Percentiles rank a stretch among this genome's conserved stretches.
phyloP scores from a whole-genome alignment of 2,329 filamentous ascomycete species.

The Pestalotiopsis sp. region DNA sequence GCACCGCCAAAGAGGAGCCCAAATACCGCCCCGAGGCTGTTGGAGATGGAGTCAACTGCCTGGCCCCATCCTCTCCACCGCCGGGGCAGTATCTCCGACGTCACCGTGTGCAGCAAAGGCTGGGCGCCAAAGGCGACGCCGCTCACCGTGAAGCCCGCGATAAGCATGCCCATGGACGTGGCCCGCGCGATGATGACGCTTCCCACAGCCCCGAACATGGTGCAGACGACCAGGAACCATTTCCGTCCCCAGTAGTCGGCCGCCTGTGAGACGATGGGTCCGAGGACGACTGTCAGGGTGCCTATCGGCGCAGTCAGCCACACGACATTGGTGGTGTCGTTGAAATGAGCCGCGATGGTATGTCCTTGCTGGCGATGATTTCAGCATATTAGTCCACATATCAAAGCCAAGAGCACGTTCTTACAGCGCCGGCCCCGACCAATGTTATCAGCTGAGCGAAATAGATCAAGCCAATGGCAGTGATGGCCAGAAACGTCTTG shows the following conservation, averaged over 20 bases:
- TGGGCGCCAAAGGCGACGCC: slow-evolving; percentile 40
- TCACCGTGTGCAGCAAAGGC: slow-evolving; percentile 40
- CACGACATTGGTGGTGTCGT: slow-evolving; percentile 22
- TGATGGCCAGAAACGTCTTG: slow-evolving; percentile 37
- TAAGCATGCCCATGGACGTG: slow-evolving; percentile 35
- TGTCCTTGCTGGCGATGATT: slow-evolving; percentile 30
- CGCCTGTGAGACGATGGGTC: slow-evolving; percentile 39
- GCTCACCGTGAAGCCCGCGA: slow-evolving; percentile 38
- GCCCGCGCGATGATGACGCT: slow-evolving; percentile 39
- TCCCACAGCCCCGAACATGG: slow-evolving; percentile 35
- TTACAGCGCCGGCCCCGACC: slow-evolving; percentile 37
- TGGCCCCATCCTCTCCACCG: slow-evolving; percentile 38
- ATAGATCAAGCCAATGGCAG: slow-evolving; percentile 38
- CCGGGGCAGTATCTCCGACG: slow-evolving; percentile 41
- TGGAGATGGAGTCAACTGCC: slow-evolving; percentile 33
- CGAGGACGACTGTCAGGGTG: slow-evolving; percentile 38
- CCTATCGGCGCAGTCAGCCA: slow-evolving; percentile 39
- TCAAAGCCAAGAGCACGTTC: slow-evolving; percentile 13
- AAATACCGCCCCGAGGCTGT: slow-evolving; percentile 31
- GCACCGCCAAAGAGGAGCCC: slow-evolving; percentile 37
- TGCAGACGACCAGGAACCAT: slow-evolving; percentile 41
- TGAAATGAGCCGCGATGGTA: slow-evolving; percentile 31
- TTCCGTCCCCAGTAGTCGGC: slow-evolving; percentile 46
- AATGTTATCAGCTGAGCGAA: slow-evolving; percentile 36
- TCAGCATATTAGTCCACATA: neutral